Evolutionary conservation across 225 moss, liverwort and hornwort species (phyloP), one percentile per base, ranked within the genome.

Genomic region (Anthoceros angustus): DNA sequence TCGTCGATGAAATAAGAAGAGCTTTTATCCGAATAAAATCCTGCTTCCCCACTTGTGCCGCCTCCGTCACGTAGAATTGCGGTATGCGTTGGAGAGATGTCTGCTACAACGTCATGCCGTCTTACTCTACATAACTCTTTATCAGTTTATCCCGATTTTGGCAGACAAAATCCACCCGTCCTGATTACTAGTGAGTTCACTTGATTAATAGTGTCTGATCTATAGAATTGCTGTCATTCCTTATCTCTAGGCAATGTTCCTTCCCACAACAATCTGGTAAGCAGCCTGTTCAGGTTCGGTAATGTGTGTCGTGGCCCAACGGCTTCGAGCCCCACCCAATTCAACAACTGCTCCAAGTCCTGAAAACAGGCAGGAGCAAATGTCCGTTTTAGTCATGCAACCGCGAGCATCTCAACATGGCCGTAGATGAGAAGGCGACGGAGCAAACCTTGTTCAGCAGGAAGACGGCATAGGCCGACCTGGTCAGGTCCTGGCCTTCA

Each of bases 281-380:
- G 74, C 50, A 98, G 70, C 77, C 85, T 98, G 70, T 79, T 92
- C 69, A 98, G 68, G 78, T 98, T 98, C 77, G 84, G 82, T 65
- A 98, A 82, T 60, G 92, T 98, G 62, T 92, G 98, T 61, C 98
- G 88, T 70, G 92, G 98, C 67, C 98, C 98, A 73, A 89, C 86
- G 67, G 89, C 86, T 70, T 89, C 98, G 62, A 87, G 72, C 11
- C 98, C 89, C 75, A 89, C 72, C 41, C 72, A 74, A 73, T 98
- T 98, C 68, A 98, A 80, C 65, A 98, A 84, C 78, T 98, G 98
- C 80, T 98, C 98, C 79, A 98, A 80, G 77, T 92, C 84, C 98
- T 98, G 91, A 75, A 79, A 62, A 49, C 6, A 12, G 21, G n/a
- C 40, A 39, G 7, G 41, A 2, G 9, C 9, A 10, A 24, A 25